Conservation (phyloP, 1,284 basidiomycete genomes). For the Trametes polyzona region DNA sequence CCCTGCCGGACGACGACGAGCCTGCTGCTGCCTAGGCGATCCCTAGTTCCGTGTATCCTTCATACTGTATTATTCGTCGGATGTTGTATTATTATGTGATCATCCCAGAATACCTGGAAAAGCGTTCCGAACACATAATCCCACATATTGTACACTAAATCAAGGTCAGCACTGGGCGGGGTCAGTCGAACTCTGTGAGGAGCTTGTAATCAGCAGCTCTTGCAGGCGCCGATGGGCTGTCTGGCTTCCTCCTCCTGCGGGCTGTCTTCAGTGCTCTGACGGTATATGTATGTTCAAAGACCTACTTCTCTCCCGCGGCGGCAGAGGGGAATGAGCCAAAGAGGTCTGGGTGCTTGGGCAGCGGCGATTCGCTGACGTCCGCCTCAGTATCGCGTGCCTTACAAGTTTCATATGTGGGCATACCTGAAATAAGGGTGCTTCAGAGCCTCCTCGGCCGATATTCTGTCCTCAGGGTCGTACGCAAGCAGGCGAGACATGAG, state of each 20-base stretch:
- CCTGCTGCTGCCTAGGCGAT: background rate
- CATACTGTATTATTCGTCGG: background rate
- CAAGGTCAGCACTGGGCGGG: background rate
- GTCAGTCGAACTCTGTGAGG: constrained; percentile 46
- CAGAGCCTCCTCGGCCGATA: constrained; percentile 87
- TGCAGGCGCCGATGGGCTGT: constrained; percentile 76
- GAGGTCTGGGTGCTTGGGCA: constrained; percentile 96
- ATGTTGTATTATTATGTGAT: constrained; percentile 19
- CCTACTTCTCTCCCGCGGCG: constrained; percentile 95
- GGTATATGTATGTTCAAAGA: constrained; percentile 24
- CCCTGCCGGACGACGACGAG: constrained; percentile 35
- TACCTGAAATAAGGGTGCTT: constrained; percentile 93
- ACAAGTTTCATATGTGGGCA: constrained; percentile 30
- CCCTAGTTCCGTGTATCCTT: background rate
- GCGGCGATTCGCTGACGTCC: constrained; percentile 78
- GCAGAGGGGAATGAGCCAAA: constrained; percentile 96
- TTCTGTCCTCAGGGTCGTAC: constrained; percentile 87
- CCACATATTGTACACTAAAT: background rate
- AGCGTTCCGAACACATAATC: too few relatives aligned
- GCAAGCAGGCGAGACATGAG: constrained; percentile 82
- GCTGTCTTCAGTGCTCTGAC: background rate
- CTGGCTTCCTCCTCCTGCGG: constrained; percentile 70
- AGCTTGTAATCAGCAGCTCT: constrained; percentile 68
- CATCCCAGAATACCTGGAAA: too few relatives aligned
- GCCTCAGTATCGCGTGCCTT: background rate